Percentiles rank a stretch among this genome's conserved stretches.
These are phyloP conservation scores for Cercospora sesami DNA, from an alignment of 2,329 filamentous ascomycete genomes.

Conservation along the genomic window DNA sequence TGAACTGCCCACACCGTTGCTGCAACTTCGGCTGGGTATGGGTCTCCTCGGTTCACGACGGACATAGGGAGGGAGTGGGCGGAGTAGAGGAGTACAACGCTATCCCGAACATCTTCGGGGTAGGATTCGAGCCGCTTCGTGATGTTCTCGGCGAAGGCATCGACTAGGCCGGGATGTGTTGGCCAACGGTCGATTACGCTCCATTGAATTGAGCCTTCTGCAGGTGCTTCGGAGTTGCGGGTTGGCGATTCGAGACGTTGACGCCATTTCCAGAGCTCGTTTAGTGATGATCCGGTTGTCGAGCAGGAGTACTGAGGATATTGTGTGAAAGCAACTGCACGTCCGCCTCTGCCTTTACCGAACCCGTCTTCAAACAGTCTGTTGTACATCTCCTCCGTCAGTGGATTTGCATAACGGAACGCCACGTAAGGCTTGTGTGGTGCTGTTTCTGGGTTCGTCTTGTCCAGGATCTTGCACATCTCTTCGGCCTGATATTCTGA, in stretches of 20 bases:
- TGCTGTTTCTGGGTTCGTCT: constrained; percentile 85
- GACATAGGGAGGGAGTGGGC: constrained; percentile 96
- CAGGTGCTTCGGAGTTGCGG: constrained; percentile 49
- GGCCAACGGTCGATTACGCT: constrained; percentile 99
- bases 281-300: constrained; percentile 91
- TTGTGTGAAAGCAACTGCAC: constrained; percentile 95
- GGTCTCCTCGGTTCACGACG: constrained; percentile 93
- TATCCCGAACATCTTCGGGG: constrained; percentile 72
- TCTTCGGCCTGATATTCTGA: constrained; percentile 89
- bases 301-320: constrained; percentile 99
- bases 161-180: constrained; percentile 81
- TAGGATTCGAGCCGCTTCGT: constrained; percentile 82
- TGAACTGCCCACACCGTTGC: constrained; percentile 98
- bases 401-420: constrained; percentile 88
- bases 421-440: constrained; percentile 97
- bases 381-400: constrained; percentile 92
- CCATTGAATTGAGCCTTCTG: constrained; percentile 78
- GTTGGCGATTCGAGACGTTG: constrained; percentile 67
- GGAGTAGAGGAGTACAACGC: constrained; percentile 82
- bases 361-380: constrained; percentile 84
- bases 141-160: constrained; percentile 91
- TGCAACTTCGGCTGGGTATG: constrained; percentile 92
- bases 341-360: constrained; percentile 81
- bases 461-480: constrained; percentile 97
- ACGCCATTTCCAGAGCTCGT: constrained; percentile 97